Percentiles rank a stretch among this genome's conserved stretches.
Conservation (phyloP, 352 stramenopile species). For the Globisporangium perplexum region DNA sequence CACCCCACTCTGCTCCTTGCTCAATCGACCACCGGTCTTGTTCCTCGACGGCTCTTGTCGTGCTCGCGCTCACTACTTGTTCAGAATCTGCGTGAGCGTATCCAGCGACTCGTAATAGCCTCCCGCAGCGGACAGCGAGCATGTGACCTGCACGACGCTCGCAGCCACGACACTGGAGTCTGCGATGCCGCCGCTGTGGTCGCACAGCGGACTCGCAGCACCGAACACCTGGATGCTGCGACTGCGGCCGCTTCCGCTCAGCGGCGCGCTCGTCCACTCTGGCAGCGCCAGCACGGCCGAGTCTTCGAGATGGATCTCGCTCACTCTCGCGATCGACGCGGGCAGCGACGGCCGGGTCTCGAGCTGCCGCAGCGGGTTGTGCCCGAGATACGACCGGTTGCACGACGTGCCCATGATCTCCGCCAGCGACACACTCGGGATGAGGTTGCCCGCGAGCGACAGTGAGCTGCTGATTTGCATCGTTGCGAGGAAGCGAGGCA, state of each 20-base stretch:
- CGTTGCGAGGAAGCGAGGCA: neutral
- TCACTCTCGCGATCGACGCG: neutral
- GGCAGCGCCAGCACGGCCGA: neutral
- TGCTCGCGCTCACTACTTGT: neutral
- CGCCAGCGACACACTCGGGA: neutral
- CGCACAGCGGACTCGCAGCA: neutral
- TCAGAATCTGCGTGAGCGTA: neutral
- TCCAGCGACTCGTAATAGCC: slow-evolving; percentile 2
- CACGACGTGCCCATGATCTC: slow-evolving; percentile 3
- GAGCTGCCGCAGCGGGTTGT: slow-evolving; percentile 1
- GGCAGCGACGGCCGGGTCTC: neutral
- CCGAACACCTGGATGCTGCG: neutral
- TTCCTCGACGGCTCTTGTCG: too few species aligned
- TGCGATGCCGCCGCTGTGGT: neutral
- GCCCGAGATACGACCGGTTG: neutral
- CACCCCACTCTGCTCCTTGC: neutral
- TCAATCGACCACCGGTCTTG: neutral
- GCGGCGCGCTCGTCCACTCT: neutral
- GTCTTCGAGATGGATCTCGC: slow-evolving; percentile 5
- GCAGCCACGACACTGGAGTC: too few species aligned
- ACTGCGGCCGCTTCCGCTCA: neutral
- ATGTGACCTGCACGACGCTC: neutral
- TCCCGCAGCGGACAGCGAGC: neutral
- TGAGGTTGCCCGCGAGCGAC: slow-evolving; percentile 3
- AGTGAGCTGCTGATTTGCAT: neutral